A percentile compares a stretch with the other conserved stretches of the same genome.
Conservation (phyloP, 164 flowering plant species). For the Litsea cubeba region DNA sequence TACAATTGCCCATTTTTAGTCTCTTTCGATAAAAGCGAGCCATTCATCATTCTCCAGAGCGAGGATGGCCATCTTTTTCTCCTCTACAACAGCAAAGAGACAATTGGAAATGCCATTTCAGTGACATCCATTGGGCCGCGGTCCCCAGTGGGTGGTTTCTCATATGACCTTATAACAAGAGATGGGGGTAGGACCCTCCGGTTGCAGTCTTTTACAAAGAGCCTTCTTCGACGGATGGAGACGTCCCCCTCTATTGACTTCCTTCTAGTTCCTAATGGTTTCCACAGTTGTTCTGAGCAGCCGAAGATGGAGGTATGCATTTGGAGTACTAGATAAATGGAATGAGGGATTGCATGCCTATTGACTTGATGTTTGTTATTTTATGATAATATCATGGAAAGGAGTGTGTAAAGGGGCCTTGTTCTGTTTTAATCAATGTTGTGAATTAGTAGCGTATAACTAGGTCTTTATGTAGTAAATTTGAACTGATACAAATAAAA, state of each 20-base stretch:
- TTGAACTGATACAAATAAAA: too few relatives aligned
- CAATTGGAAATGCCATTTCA: constrained; percentile 39
- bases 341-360: constrained; percentile 3
- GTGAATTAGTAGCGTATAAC: constrained; percentile 1
- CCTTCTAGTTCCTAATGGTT: constrained; percentile 45
- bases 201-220: constrained; percentile 40
- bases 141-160: constrained; percentile 32
- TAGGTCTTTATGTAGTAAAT: not conserved
- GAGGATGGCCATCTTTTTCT: constrained; percentile 58
- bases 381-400: not conserved
- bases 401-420: not conserved
- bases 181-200: constrained; percentile 43
- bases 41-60: constrained; percentile 42
- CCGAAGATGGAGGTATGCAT: constrained; percentile 53
- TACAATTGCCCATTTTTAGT: constrained; percentile 43
- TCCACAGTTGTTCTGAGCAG: constrained; percentile 25
- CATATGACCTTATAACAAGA: constrained; percentile 41
- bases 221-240: constrained; percentile 32
- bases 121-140: constrained; percentile 35
- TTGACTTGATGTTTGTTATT: not conserved
- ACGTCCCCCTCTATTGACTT: constrained; percentile 37
- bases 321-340: constrained; percentile 29
- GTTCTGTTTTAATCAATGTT: constrained; percentile 5
- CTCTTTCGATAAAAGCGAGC: constrained; percentile 28
- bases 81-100: constrained; percentile 37